These are phyloP conservation scores for Pleurotus ostreatus DNA, from an alignment of 768 basidiomycete genomes.

Conservation along the genomic window DNA sequence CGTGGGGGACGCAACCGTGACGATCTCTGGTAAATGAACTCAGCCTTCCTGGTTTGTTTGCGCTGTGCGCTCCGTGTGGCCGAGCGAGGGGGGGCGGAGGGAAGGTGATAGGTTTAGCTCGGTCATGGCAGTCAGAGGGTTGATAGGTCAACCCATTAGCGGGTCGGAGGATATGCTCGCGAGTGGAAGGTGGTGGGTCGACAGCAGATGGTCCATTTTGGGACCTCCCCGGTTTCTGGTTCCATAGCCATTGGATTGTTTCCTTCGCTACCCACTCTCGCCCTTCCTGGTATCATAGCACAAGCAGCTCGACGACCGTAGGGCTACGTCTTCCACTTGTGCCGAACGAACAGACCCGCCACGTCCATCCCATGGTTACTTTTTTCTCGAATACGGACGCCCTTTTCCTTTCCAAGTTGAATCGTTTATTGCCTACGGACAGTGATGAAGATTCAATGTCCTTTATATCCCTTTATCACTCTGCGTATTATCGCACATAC, in stretches of 20 bases:
- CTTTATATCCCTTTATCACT: slow-evolving; percentile 24
- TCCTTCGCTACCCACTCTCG: background rate
- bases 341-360: background rate
- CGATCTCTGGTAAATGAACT: slow-evolving; percentile 51
- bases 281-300: slow-evolving; percentile 24
- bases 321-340: slow-evolving; percentile 22
- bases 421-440: slow-evolving; percentile 11
- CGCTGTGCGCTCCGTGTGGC: slow-evolving; percentile 38
- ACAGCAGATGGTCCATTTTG: background rate
- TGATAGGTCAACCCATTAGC: slow-evolving; percentile 1
- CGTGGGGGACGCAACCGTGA: slow-evolving; percentile 43
- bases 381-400: slow-evolving; percentile 63
- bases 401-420: slow-evolving; percentile 57
- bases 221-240: background rate
- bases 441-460: slow-evolving; percentile 19
- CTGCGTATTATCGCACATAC: slow-evolving; percentile 14
- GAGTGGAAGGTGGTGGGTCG: slow-evolving; percentile 8
- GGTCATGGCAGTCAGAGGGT: slow-evolving; percentile 21
- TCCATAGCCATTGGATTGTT: background rate
- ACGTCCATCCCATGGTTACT: slow-evolving; percentile 6
- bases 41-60: slow-evolving; percentile 22
- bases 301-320: slow-evolving; percentile 11
- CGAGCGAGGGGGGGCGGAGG: slow-evolving; percentile 45
- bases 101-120: slow-evolving; percentile 35
- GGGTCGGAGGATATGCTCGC: background rate